Conservation (phyloP, 2,329 filamentous ascomycete genomes). For the Didymella segeticola region DNA sequence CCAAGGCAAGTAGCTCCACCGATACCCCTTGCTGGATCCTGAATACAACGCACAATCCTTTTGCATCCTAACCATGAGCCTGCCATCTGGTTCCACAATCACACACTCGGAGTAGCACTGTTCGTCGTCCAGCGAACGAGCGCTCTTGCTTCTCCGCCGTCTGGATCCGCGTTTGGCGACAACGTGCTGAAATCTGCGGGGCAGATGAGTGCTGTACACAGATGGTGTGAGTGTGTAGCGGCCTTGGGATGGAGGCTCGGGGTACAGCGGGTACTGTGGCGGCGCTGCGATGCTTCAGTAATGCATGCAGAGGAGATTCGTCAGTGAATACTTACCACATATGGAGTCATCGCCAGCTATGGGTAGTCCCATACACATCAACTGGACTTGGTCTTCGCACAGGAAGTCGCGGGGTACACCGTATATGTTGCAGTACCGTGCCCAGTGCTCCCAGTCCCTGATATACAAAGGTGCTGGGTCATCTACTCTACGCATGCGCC, state of each 20-base stretch:
- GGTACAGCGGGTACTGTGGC: conserved; percentile 31
- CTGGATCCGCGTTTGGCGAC: background rate
- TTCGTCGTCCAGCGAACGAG: background rate
- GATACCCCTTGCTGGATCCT: conserved; percentile 21
- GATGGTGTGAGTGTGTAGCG: conserved; percentile 26
- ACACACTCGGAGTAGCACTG: conserved; percentile 14
- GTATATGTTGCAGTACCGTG: conserved; percentile 27
- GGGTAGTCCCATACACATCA: conserved; percentile 28
- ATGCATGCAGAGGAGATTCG: background rate
- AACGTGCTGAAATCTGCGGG: conserved; percentile 22
- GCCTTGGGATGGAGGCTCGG: conserved; percentile 29
- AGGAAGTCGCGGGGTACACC: conserved; percentile 35
- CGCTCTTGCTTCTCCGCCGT: background rate
- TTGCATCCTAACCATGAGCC: conserved; percentile 18
- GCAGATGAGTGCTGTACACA: conserved; percentile 24
- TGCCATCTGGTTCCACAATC: conserved; percentile 28
- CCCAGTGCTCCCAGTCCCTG: conserved; percentile 33
- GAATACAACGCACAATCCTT: conserved; percentile 6
- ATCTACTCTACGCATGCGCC: conserved; percentile 24
- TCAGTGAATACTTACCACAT: conserved; percentile 17
- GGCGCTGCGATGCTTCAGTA: conserved; percentile 20
- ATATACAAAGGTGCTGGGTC: conserved; percentile 30
- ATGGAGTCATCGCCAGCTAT: conserved; percentile 7
- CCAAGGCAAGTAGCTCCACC: conserved; percentile 42
- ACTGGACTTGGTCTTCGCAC: conserved; percentile 24